Percentiles rank a stretch among this genome's conserved stretches.
Evolutionary conservation across 345 rosid genomes (phyloP).

Genomic region (Populus deltoides): DNA sequence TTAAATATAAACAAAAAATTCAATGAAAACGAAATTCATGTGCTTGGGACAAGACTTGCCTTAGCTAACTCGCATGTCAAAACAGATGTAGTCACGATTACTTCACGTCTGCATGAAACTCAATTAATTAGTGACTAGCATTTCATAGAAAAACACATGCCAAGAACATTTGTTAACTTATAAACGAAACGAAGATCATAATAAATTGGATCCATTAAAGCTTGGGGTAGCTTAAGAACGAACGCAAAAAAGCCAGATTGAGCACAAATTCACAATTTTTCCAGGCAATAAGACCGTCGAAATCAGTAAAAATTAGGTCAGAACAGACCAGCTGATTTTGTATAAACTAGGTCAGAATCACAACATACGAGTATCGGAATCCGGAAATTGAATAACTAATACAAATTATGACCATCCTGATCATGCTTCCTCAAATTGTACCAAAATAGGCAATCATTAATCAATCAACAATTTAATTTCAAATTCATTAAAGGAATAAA

Average conservation of each 20-base stretch:
- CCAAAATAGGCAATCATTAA: too few species aligned
- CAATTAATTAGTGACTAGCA: slow-evolving; percentile 10
- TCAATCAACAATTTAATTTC: background rate
- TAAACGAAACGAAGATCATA: background rate
- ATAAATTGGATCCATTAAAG: background rate
- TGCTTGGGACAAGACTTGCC: slow-evolving; percentile 34
- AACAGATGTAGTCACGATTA: slow-evolving; percentile 88
- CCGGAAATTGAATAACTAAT: too few species aligned
- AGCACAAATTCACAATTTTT: background rate
- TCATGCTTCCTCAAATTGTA: too few species aligned
- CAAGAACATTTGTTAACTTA: background rate
- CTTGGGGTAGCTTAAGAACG: background rate
- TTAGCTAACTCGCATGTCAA: slow-evolving; percentile 83
- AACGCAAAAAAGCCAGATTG: background rate
- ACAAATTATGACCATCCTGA: too few species aligned
- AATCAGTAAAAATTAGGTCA: background rate
- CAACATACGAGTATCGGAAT: background rate
- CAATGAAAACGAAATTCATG: background rate
- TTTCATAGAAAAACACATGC: background rate
- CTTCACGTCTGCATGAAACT: slow-evolving; percentile 56
- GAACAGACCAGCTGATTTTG: background rate
- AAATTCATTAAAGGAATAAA: background rate
- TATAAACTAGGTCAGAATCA: background rate
- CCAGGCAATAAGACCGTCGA: background rate
- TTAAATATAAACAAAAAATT: background rate